Base-by-base conservation (phyloP, 73 alveolate genomes). In the Blepharisma stoltei region DNA sequence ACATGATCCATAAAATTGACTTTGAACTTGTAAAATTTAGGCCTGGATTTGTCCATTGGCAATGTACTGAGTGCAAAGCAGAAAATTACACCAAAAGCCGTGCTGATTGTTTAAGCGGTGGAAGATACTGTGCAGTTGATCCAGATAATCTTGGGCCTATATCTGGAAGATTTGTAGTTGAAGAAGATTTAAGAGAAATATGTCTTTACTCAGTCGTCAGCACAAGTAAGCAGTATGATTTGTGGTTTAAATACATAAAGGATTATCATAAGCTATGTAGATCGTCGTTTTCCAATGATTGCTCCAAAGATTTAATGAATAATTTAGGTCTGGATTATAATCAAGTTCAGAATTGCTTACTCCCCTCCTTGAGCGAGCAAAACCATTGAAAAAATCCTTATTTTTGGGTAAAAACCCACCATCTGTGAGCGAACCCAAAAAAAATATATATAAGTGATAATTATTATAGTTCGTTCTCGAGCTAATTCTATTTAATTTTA, bases 111-210 rank as follows among this genome's bases (percentile, higher is more conserved):
- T 38, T 81, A 18, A 53, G 80, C 37, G 89, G 89, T 6, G 89
- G 89, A 5, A 77, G 89, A 75, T 81, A 81, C 54, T 81, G 89
- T 78, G 80, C 60, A 25, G 53, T 20, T 21, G 89, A 81, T 81
- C 89, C 89, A 20, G 89, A 81, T 77, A 46, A 11, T 4, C 6
- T 44, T 5, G 89, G 82, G n/a, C 82, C 89, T n/a, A 43, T 73
- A 38, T 32, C 46, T 14, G 97, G 95, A 1, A 84, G 83, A 75
- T 78, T 77, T 11, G 82, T 88, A n/a, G 78, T 90, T 6, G 54
- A 83, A 70, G 95, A 90, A 81, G 95, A 90, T 81, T 81, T 90
- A 49, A 83, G 90, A 67, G 86, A 90, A 84, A 55, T 88, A 71
- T 90, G 97, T 80, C 38, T 90, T 52, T 82, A 76, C 48, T 60